Base-by-base conservation (phyloP, 1,284 basidiomycete genomes). In the Cryptococcus hybrid region DNA sequence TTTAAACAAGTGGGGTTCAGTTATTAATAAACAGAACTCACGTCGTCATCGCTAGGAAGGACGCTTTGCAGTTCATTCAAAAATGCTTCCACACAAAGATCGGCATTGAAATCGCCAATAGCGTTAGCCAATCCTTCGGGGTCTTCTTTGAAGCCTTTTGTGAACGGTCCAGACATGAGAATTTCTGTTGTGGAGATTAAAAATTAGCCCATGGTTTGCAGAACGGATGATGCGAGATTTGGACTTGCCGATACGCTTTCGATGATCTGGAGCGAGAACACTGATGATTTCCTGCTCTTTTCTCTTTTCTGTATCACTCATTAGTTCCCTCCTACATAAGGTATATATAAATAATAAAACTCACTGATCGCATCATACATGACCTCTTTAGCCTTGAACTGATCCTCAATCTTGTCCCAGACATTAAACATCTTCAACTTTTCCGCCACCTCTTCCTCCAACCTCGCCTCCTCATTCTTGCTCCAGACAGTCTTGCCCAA, bases 401-500 rank as follows among this genome's bases (percentile, higher is more conserved):
- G 93, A 70, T 96, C 89, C 77, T 99, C 94, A 88, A 99, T 98
- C 79, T 94, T 89, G 68, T 84, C 84, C 87, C 94, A 98, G 8
- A 99, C 85, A 44, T 94, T 91, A 70, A 91, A 89, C 51, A 81
- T 78, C 69, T 88, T 86, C 56, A 97, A 79, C 74, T 89, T 89
- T 76, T 84, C 83, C 38, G 92, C 77, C 81, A 90, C 89, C 64
- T 88, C 85, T 56, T 84, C 80, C 71, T 93, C 91, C 58, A 84
- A 79, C 71, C 93, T 91, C 58, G 84, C 79, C 9, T 50, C 45
- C 34, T 56, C 53, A 63, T 86, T 82, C 12, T 84, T 82, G 43
- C 82, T 87, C 89, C 92, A 97, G 6, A 95, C 80, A 0, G 92
- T 96, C 71, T 88, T 89, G n/a, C 87, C 87, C 63, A 90, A 84